These are phyloP conservation scores for Coniferiporia sulphurascens DNA, from an alignment of 1,284 basidiomycete genomes.

Conservation along the genomic window DNA sequence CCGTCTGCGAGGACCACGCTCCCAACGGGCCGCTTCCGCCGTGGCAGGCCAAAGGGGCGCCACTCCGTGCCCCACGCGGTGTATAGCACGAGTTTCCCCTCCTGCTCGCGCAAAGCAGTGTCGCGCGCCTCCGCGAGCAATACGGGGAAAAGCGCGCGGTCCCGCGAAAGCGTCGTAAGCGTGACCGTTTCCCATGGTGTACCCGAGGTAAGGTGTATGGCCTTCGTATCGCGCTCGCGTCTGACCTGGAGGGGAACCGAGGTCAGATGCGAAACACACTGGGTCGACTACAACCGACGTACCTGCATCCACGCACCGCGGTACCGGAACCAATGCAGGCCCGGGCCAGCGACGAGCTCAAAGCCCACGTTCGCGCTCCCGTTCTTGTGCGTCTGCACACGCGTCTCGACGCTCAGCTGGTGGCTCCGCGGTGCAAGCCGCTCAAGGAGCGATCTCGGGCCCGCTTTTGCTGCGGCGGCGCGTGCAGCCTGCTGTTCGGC, in stretches of 20 bases:
- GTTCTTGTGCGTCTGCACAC: constrained; percentile 82
- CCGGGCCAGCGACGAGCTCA: constrained; percentile 92
- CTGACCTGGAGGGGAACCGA: constrained; percentile 55
- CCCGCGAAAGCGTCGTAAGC: constrained; percentile 86
- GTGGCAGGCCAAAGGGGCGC: constrained; percentile 92
- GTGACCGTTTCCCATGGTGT: constrained; percentile 98
- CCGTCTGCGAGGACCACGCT: constrained; percentile 90
- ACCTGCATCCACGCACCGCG: constrained; percentile 94
- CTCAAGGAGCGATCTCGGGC: constrained; percentile 27
- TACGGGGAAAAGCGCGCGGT: constrained; percentile 75
- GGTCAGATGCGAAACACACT: neutral
- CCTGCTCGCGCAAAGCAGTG: constrained; percentile 79
- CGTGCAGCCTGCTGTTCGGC: constrained; percentile 47
- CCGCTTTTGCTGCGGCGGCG: constrained; percentile 29
- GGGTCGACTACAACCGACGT: constrained; percentile 22
- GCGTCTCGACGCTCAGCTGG: constrained; percentile 93
- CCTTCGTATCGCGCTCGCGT: constrained; percentile 89
- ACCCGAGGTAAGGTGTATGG: constrained; percentile 88
- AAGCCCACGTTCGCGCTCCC: constrained; percentile 86
- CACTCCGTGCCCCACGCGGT: constrained; percentile 97
- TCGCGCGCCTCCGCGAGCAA: constrained; percentile 87
- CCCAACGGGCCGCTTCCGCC: constrained; percentile 79
- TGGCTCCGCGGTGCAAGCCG: constrained; percentile 67
- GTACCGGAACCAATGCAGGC: constrained; percentile 92
- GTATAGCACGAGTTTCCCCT: constrained; percentile 94